Base-by-base conservation (phyloP, 805 yeast genomes). In the Metschnikowia similis region DNA sequence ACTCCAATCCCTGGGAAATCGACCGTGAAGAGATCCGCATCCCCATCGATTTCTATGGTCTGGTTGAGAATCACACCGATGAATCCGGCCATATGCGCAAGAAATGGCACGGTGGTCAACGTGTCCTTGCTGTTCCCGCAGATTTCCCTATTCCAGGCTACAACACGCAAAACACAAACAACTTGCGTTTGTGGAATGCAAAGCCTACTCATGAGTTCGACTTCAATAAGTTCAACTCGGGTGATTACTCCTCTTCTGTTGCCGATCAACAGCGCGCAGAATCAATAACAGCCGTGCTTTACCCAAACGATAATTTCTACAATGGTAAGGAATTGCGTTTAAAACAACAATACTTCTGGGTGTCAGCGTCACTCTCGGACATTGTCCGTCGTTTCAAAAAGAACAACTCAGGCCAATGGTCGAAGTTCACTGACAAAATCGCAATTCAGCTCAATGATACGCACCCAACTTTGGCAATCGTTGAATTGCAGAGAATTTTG, bases 331-430 rank as follows among this genome's bases (percentile, higher is more conserved):
- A 89, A 66, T 77, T 90, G 64, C 82, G 97, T 66, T 80, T 90
- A 68, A 91, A 91, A 70, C 97, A 90, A 74, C 97, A 90, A 70
- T 91, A 89, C 70, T 91, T 90, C 72, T 90, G 97, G 97, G 96
- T 91, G 47, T 84, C 96, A 46, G 97, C 97, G 32, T 88, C 96
- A 13, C 77, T 91, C 58, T 89, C 87, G 61, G 97, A 90, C 67
- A 90, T 90, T 58, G 82, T 90, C 39, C 84, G 97, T 65, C 81
- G 97, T 63, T 90, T 87, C 72, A 85, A 89, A 69, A 91, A 91
- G 72, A 67, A 83, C 48, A 71, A 72, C 55, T 79, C 79, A 59
- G 77, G 82, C 60, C 80, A 89, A 42, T 90, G 96, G 96, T 62
- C 76, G 34, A 89, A 86, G 64, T 87, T 90, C 66, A 82, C 96